Conservation (phyloP, 495 filamentous ascomycete species). For the Parachaetomium inaequale region DNA sequence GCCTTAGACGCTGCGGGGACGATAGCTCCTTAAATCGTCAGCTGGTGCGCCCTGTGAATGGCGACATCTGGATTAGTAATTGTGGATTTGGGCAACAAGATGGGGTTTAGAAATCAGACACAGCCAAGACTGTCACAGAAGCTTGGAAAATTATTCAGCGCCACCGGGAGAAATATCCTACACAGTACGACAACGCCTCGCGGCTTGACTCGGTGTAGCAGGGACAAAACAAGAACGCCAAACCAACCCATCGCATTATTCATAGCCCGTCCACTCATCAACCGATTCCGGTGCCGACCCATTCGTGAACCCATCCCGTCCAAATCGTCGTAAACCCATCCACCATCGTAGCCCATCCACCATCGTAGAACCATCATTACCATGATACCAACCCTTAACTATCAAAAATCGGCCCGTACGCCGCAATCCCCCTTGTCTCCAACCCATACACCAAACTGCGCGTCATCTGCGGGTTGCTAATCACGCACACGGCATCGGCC, state of each 20-base stretch:
- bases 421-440: conserved; percentile 62
- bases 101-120: not conserved
- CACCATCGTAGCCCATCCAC: not conserved
- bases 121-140: not conserved
- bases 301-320: not conserved
- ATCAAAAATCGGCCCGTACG: conserved; percentile 76
- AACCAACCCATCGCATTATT: not conserved
- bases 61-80: conserved; percentile 1
- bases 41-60: not conserved
- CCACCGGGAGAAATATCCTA: not conserved
- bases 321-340: not conserved
- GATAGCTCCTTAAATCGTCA: not conserved
- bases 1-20: not conserved
- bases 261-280: not conserved
- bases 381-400: conserved; percentile 41
- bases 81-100: no score
- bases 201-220: not conserved
- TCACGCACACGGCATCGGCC: conserved; percentile 68
- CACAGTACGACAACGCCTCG: not conserved
- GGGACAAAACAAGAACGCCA: not conserved
- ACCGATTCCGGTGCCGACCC: not conserved
- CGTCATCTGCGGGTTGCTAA: conserved; percentile 67
- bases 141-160: not conserved
- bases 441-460: conserved; percentile 55
- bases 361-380: not conserved